These are phyloP conservation scores for Cladophialophora immunda DNA, from an alignment of 2,329 filamentous ascomycete species.

Conservation along the genomic window DNA sequence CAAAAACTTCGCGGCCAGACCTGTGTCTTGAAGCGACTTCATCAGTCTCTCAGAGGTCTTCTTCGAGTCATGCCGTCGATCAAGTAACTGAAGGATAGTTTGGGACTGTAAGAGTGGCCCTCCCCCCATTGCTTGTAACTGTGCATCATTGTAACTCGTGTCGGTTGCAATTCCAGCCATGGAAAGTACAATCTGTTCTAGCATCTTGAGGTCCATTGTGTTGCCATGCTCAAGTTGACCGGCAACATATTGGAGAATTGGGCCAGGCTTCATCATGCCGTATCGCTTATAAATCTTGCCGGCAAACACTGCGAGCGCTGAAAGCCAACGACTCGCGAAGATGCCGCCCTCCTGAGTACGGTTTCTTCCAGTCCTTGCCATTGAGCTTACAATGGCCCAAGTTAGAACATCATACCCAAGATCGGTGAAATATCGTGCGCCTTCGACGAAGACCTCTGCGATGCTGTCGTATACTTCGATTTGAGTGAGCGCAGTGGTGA, in stretches of 20 bases:
- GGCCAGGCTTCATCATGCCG: conserved; percentile 80
- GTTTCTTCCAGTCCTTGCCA: conserved; percentile 66
- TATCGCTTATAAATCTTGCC: conserved; percentile 91
- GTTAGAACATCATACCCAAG: conserved; percentile 92
- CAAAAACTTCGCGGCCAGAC: conserved; percentile 82
- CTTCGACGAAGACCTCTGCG: conserved; percentile 93
- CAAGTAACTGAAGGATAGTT: conserved; percentile 80
- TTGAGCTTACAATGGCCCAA: conserved; percentile 84
- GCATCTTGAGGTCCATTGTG: conserved; percentile 86
- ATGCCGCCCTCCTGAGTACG: conserved; percentile 71
- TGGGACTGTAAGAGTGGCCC: conserved; percentile 81
- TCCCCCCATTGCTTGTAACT: conserved; percentile 87
- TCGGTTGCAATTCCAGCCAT: conserved; percentile 95
- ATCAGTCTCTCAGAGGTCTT: conserved; percentile 82
- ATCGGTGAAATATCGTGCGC: conserved; percentile 90
- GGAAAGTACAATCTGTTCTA: conserved; percentile 86
- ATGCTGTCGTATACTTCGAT: conserved; percentile 95
- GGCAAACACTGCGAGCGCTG: conserved; percentile 87
- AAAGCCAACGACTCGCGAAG: conserved; percentile 90
- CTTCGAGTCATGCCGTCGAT: conserved; percentile 79
- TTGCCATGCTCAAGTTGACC: conserved; percentile 83
- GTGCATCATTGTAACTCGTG: conserved; percentile 85
- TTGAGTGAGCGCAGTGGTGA: conserved; percentile 85
- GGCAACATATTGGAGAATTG: conserved; percentile 88
- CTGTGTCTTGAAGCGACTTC: conserved; percentile 77